phyloP scores from a whole-genome alignment of 495 filamentous ascomycete genomes.

The Sphaerosporella brunnea region DNA sequence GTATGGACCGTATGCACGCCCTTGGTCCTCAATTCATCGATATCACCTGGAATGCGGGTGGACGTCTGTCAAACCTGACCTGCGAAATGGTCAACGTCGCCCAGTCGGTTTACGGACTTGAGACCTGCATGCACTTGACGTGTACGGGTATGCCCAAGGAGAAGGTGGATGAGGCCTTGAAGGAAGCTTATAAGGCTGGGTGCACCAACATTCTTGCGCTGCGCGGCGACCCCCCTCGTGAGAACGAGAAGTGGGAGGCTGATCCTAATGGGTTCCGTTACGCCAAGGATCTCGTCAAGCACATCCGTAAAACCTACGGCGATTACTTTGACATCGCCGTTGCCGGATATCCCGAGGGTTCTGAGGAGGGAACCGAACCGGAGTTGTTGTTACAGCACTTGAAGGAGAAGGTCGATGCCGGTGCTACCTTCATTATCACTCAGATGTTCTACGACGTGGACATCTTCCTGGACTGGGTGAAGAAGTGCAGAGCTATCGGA shows the following conservation, averaged over 20 bases:
- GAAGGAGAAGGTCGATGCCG: constrained; percentile 95
- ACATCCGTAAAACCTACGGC: constrained; percentile 77
- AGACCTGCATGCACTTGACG: constrained; percentile 98
- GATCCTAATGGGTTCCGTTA: constrained; percentile 74
- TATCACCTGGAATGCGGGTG: constrained; percentile 96
- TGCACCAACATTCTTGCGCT: constrained; percentile 97
- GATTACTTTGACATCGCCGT: constrained; percentile 97
- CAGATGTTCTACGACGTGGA: constrained; percentile 99
- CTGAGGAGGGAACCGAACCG: constrained; percentile 74
- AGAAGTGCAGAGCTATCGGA: constrained; percentile 63
- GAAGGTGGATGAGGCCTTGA: constrained; percentile 76
- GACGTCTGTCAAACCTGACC: constrained; percentile 73
- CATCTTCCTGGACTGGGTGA: constrained; percentile 79
- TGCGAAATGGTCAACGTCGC: constrained; percentile 96
- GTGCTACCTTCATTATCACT: constrained; percentile 81
- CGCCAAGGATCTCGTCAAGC: constrained; percentile 80
- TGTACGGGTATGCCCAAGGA: constrained; percentile 94
- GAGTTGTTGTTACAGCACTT: constrained; percentile 76
- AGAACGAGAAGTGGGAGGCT: constrained; percentile 84
- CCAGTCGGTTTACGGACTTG: constrained; percentile 87
- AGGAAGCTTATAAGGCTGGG: constrained; percentile 78
- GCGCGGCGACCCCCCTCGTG: constrained; percentile 84
- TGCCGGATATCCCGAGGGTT: constrained; percentile 92
- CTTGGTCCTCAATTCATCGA: constrained; percentile 92
- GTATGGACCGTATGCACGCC: constrained; percentile 94